Base-by-base conservation (phyloP, 2,329 filamentous ascomycete genomes). In the Orbilia javanica region DNA sequence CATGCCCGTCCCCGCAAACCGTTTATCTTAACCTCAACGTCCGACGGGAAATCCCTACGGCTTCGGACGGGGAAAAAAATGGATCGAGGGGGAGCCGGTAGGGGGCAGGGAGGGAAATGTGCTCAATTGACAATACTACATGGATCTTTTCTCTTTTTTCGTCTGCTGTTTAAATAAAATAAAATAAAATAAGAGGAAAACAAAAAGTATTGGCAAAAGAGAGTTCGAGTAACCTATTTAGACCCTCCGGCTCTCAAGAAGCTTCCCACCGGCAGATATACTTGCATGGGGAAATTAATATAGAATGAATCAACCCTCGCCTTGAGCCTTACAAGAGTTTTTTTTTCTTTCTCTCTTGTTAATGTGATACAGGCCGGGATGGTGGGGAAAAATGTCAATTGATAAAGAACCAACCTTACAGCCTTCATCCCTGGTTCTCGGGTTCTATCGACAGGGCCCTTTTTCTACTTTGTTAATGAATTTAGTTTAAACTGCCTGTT, bases 351-450 rank as follows among this genome's bases (percentile, higher is more conserved):
- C n/a, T n/a, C n/a, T n/a, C n/a, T n/a, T n/a, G n/a, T 20, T 36
- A 66, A 73, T 63, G 69, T 73, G 69, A 73, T 60, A 73, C 60
- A 25, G 50, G 13, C 62, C 27, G 46, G 39, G 15, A 22, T 22
- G 36, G 36, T 15, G 1, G 36, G 36, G 13, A 15, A 39, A 36
- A 15, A 39, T 22, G 36, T 20, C 42, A n/a, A 34, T 46, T 48
- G 25, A 46, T 48, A 48, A 11, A 25, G 22, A 22, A 25, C 39
- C 34, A 22, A 25, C 39, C 34, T 52, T 65, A 72, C 44, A 72
- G 57, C 57, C 68, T 52, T 72, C 13, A 55, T 72, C 50, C 69
- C 69, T 50, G 50, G 69, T 57, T 53, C 34, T 66, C 44, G 60
- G 69, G 22, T 25, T 34, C n/a, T 55, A 27, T 65, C 69, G 64